Percentiles rank a stretch among this genome's conserved stretches.
Evolutionary conservation across 805 yeast genomes (phyloP).

Genomic region (Jamesozyma jinghongensis): DNA sequence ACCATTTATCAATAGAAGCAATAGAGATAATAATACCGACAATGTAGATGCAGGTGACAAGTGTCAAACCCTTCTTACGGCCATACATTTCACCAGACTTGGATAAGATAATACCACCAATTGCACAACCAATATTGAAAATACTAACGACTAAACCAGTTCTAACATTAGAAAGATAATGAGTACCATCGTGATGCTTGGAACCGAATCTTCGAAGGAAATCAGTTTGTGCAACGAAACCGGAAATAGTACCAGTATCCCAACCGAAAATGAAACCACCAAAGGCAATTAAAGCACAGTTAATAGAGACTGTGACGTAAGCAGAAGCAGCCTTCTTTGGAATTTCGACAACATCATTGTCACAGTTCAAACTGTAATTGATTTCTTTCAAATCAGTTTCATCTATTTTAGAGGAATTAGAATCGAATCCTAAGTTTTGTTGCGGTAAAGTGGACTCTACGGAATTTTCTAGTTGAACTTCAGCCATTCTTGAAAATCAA

Average conservation of each 20-base stretch:
- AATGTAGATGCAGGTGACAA: not conserved
- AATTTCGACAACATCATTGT: not conserved
- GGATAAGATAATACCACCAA: conserved; percentile 2
- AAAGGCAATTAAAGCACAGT: conserved; percentile 2
- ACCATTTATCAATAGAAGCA: conserved; percentile 3
- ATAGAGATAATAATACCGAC: conserved; percentile 1
- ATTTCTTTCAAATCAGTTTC: too few relatives aligned
- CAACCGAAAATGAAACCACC: conserved; percentile 3
- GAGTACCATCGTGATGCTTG: not conserved
- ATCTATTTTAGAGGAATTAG: too few relatives aligned
- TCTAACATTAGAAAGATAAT: conserved; percentile 1
- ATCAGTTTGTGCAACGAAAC: conserved; percentile 23
- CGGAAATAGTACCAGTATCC: conserved; percentile 4
- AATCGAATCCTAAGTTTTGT: too few relatives aligned
- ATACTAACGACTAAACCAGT: conserved; percentile 2
- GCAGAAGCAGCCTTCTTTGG: conserved; percentile 4
- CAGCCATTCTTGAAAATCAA: too few relatives aligned
- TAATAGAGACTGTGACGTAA: not conserved
- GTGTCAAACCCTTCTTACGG: conserved; percentile 1
- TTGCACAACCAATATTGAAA: conserved; percentile 2
- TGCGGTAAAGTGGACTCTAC: too few relatives aligned
- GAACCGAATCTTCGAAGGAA: conserved; percentile 1
- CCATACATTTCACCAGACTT: conserved; percentile 1
- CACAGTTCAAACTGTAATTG: too few relatives aligned
- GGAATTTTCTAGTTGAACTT: too few relatives aligned